Evolutionary conservation across 1,139 yeast genomes (phyloP), one percentile per base, ranked within the genome.

Genomic region (Debaryomycetaceae sp.): DNA sequence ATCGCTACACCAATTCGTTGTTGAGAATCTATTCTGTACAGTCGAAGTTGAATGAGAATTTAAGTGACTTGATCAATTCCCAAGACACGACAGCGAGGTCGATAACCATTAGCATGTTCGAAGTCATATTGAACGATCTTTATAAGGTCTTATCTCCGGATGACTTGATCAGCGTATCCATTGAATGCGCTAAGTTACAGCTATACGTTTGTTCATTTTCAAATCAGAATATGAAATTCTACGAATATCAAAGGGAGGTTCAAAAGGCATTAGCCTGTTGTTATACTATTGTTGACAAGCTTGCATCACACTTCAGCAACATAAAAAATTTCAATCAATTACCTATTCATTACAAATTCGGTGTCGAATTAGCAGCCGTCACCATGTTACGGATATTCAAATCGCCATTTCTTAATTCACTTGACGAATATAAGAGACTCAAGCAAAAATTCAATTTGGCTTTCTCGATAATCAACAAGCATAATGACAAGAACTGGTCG

Each of bases 101-200:
- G 40, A 71, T 74, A 34, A 66, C 67, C 47, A 58, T 74, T 44
- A 65, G 69, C 50, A 73, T 73, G 77, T 74, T 72, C 55, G 78
- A 74, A 45, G 66, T 62, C 7, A 72, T 74, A 22, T 52, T 74
- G 40, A 57, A 60, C 43, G 74, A 72, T 45, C 61, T 69, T 41
- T 53, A 57, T 24, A 56, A 50, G 23, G 40, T 47, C 13, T 52
- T 22, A 41, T 57, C 53, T 33, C 56, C 50, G 36, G 58, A 60
- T 45, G 57, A 56, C 37, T 59, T 70, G 43, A 63, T 68, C n/a
- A 54, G 59, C 37, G 54, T 72, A 11, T 63, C 74, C 6, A 62
- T 72, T 17, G 72, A 68, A 46, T 73, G 59, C 50, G 62, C 75
- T n/a, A 68, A 65, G 45, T 56, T 74, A 29, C 78, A 74, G 53